Percentiles rank a stretch among this genome's conserved stretches.
These are phyloP conservation scores for Megacollybia platyphylla DNA, from an alignment of 1,284 basidiomycete genomes.

Conservation along the genomic window DNA sequence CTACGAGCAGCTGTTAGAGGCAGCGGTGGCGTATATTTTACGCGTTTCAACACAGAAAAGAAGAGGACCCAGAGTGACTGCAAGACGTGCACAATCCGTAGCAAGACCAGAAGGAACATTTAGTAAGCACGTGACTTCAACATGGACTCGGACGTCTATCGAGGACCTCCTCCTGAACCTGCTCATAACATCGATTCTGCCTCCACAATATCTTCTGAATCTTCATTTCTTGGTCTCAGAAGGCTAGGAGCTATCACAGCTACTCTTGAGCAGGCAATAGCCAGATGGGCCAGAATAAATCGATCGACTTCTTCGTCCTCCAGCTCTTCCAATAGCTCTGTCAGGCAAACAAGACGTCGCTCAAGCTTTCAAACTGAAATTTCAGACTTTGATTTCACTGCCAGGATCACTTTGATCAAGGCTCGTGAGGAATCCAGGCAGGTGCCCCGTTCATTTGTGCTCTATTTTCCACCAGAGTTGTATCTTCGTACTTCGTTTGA, in stretches of 20 bases:
- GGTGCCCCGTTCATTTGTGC: constrained; percentile 50
- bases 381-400: constrained; percentile 47
- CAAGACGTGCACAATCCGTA: constrained; percentile 43
- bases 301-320: constrained; percentile 11
- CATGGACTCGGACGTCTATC: background rate
- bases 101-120: constrained; percentile 13
- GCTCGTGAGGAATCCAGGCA: constrained; percentile 48
- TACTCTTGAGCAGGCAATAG: background rate
- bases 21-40: constrained; percentile 23
- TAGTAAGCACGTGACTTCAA: too few relatives aligned
- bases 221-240: constrained; percentile 1
- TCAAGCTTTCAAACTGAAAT: background rate
- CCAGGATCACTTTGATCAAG: constrained; percentile 35
- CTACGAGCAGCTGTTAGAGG: constrained; percentile 34
- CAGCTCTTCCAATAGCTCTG: constrained; percentile 18
- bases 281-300: background rate
- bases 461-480: constrained; percentile 40
- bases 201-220: background rate
- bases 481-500: constrained; percentile 8
- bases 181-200: background rate
- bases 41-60: constrained; percentile 24
- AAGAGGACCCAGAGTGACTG: constrained; percentile 34
- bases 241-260: background rate
- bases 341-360: constrained; percentile 14
- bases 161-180: background rate